phyloP scores from a whole-genome alignment of 1,139 yeast species.

The Yamadazyma blattariae region DNA sequence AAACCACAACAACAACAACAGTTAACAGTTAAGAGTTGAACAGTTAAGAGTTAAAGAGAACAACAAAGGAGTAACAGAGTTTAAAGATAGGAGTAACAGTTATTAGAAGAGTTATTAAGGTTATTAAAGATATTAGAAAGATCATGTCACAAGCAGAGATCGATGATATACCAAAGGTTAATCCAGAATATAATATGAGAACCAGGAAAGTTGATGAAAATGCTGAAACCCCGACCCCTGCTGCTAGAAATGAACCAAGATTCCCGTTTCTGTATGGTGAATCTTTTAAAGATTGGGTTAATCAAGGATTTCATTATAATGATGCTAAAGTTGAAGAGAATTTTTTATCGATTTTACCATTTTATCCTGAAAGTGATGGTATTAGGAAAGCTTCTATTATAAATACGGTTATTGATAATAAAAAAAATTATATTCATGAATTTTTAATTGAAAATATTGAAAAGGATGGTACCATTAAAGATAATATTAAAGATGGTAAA shows the following conservation, averaged over 20 bases:
- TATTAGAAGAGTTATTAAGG: no score
- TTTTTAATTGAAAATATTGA: constrained; percentile 43
- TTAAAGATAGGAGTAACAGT: no score
- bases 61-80: no score
- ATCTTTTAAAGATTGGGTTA: constrained; percentile 40
- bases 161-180: constrained; percentile 12
- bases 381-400: constrained; percentile 45
- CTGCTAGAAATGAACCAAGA: neutral
- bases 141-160: no score
- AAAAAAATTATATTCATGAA: constrained; percentile 55
- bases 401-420: constrained; percentile 48
- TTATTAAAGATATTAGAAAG: no score
- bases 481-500: constrained; percentile 3
- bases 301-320: constrained; percentile 25
- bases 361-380: constrained; percentile 55
- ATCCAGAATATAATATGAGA: constrained; percentile 5
- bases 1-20: no score
- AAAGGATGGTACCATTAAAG: neutral
- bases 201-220: neutral
- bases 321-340: constrained; percentile 31
- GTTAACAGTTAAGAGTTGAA: no score
- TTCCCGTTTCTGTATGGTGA: constrained; percentile 18
- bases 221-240: neutral
- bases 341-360: constrained; percentile 50
- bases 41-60: no score